A percentile compares a stretch with the other conserved stretches of the same genome.
Evolutionary conservation across 164 flowering plant species (phyloP).

Genomic region (Magnolia changhungtana): DNA sequence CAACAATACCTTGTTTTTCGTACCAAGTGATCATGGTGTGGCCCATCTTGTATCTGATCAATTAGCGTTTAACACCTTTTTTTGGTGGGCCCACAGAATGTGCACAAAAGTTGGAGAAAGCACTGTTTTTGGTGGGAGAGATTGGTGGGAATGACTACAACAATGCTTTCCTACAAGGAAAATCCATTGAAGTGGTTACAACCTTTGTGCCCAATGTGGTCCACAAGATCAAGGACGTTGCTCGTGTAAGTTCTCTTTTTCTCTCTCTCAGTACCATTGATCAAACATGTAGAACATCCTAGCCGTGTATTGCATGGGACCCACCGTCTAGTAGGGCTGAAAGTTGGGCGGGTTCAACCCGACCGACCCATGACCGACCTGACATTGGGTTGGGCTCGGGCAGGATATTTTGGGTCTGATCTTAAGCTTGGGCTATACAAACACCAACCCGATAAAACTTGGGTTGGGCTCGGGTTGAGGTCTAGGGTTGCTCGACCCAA

Average conservation of each 20-base stretch:
- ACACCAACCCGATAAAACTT: no score
- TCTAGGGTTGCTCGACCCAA: no score
- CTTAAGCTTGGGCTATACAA: no score
- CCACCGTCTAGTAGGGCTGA: not conserved
- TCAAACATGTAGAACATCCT: not conserved
- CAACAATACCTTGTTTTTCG: no score
- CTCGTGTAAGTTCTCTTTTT: slow-evolving; percentile 3
- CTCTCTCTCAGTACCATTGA: not conserved
- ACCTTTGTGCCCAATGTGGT: slow-evolving; percentile 4
- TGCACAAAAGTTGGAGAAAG: not conserved
- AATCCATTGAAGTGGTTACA: slow-evolving; percentile 1
- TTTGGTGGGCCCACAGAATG: not conserved
- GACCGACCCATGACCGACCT: no score
- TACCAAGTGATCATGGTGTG: no score
- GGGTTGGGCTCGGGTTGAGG: no score
- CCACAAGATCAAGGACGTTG: not conserved
- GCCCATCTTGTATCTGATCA: no score
- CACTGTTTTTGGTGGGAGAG: slow-evolving; percentile 11
- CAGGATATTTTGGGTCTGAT: no score
- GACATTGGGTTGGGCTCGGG: no score
- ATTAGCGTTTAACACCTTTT: no score
- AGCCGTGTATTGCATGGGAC: not conserved
- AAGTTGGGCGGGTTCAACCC: no score
- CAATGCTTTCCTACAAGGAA: slow-evolving; percentile 9
- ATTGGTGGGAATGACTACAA: slow-evolving; percentile 13